Base-by-base conservation (phyloP, 805 yeast genomes). In the Yarrowia phangngaensis region DNA sequence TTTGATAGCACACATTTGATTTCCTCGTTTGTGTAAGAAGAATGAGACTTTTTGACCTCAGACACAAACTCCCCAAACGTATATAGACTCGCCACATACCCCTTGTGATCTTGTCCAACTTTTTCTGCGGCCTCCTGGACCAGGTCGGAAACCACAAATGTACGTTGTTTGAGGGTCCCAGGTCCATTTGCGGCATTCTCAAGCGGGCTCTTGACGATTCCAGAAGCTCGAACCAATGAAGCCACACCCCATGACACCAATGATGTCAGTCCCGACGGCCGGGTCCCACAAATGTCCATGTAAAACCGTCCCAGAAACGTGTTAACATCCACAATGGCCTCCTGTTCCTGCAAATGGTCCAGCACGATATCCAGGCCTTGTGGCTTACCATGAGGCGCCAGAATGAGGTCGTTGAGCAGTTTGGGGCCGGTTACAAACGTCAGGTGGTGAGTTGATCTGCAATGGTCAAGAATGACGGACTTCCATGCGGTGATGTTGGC, bases 401-500 rank as follows among this genome's bases (percentile, higher is more conserved):
- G 20, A 16, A 41, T 41, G 20, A 41, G 35, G 12, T 41, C 48
- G 22, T 41, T 41, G 20, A 41, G 28, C 22, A 41, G 48, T 15
- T 41, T 41, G 20, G 48, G 35, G n/a, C 48, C 48, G 4, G 29
- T 41, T n/a, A 28, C 4, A 20, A 41, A 30, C 16, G 48, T 41
- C 16, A 41, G 34, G 12, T 30, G 48, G 35, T 41, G 34, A 20
- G 11, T 15, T 9, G 14, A 7, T 4, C 48, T 8, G 32, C 49
- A 35, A 14, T 20, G 32, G 16, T 59, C 60, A 15, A 55, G 41
- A 7, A 75, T 56, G 8, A 70, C 63, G 4, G 57, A 53, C 36
- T 59, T 64, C 80, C 80, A 75, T 3, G 75, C 73, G 4, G 55
- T 55, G 11, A 75, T 19, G 53, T 75, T 75, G 12, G 80, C 80